Base-by-base conservation (phyloP, 164 flowering plant genomes). In the Umbellularia californica region DNA sequence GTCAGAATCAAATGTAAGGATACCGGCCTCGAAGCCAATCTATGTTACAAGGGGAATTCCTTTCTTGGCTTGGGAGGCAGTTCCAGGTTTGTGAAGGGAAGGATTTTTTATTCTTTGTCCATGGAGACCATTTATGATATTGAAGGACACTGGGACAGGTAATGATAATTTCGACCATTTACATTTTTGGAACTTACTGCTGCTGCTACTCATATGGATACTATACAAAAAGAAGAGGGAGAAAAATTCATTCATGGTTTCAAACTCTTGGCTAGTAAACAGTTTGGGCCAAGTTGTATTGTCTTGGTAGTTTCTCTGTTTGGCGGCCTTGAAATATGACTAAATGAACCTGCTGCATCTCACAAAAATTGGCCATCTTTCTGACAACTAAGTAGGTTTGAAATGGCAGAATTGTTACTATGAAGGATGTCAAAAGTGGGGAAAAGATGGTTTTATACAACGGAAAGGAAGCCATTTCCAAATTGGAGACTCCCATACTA, bases 131-230 rank as follows among this genome's bases (percentile, higher is more conserved):
- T 94, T 5, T 88, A 76, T 35, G 90, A 90, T 76, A 79, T 95
- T 33, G 64, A 81, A 68, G 97, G 98, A 62, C 88, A 85, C 22
- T 95, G 98, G 98, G 97, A 95, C 69, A 87, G 91, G 98, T 94
- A 41, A 85, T 19, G 33, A 9, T 25, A 23, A 4, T 19, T n/a
- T 13, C 47, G 7, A 27, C 19, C 55, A 64, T 20, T 64, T 24
- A 20, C 23, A 64, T 5, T 41, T 41, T 58, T 58, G 19, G 1
- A 17, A 17, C 22, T n/a, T 6, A 58, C 11, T 9, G 22, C 1
- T 58, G 22, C 60, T 17, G 17, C 60, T 55, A 55, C n/a, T 3
- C 1, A 15, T 50, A 5, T 50, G 15, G 27, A 10, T 74, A 20
- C 4, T 41, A 7, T 1, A 5, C 47, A 41, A 41, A 41, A 41